phyloP scores from a whole-genome alignment of 169 alveolate genomes.

The Cryptosporidium sp. region DNA sequence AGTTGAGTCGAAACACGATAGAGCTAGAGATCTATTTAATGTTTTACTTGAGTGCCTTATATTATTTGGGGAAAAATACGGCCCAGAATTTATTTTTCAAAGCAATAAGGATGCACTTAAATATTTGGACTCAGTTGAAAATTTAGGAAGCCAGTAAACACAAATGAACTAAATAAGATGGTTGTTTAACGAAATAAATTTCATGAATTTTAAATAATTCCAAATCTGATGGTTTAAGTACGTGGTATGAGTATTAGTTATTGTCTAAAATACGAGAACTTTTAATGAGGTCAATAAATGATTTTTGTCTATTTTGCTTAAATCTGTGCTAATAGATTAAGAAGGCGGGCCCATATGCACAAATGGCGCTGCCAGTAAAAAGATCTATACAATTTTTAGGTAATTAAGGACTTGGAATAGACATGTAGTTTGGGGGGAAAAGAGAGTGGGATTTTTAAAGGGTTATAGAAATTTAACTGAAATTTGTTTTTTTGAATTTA shows the following conservation, averaged over 20 bases:
- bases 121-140: not conserved
- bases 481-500: not conserved
- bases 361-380: conserved; percentile 12
- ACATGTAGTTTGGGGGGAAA: not conserved
- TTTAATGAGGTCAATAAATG: no score
- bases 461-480: not conserved
- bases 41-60: not conserved
- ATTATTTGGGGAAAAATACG: not conserved
- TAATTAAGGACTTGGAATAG: conserved; percentile 2
- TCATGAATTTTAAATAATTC: not conserved
- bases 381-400: conserved; percentile 23
- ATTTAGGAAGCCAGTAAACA: not conserved
- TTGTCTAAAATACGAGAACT: no score
- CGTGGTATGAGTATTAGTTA: no score
- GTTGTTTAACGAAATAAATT: no score
- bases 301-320: no score
- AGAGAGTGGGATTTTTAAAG: not conserved
- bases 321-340: not conserved
- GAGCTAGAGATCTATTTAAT: not conserved
- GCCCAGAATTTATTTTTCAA: not conserved
- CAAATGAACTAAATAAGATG: no score
- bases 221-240: not conserved
- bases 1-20: not conserved
- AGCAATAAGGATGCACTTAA: not conserved
- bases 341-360: not conserved